Evolutionary conservation across 331 rosid genomes (phyloP).

Genomic region (Telfairia occidentalis): DNA sequence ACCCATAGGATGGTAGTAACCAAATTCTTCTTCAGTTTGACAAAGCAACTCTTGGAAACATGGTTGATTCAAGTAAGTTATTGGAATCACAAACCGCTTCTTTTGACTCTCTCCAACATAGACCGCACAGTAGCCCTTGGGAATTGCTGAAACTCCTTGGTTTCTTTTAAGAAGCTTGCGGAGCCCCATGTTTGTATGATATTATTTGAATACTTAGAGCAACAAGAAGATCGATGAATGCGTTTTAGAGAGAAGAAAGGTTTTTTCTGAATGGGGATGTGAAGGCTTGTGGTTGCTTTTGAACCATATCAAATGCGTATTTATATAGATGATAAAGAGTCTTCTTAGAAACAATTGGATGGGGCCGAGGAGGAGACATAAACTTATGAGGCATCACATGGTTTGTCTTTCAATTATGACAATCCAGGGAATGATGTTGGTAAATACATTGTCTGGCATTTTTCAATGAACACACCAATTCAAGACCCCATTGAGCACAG

Average conservation of each 20-base stretch:
- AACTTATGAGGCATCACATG: background rate
- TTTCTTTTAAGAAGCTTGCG: background rate
- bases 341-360: background rate
- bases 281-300: background rate
- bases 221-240: background rate
- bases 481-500: background rate
- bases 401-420: conserved; percentile 1
- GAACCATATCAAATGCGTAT: background rate
- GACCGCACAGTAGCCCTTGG: conserved; percentile 18
- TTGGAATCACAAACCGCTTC: conserved; percentile 17
- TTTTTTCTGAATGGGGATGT: background rate
- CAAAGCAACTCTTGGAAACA: conserved; percentile 13
- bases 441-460: background rate
- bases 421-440: background rate
- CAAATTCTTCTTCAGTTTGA: conserved; percentile 18
- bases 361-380: background rate
- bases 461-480: background rate
- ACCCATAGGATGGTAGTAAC: conserved; percentile 19
- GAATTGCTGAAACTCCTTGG: background rate
- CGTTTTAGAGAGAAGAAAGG: background rate
- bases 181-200: background rate
- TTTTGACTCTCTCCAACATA: conserved; percentile 19
- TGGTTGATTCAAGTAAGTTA: conserved; percentile 15
- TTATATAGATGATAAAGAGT: background rate
- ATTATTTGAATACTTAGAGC: background rate